A percentile compares a stretch with the other conserved stretches of the same genome.
Evolutionary conservation across 495 filamentous ascomycete species (phyloP).

Genomic region (Zalerion maritima): DNA sequence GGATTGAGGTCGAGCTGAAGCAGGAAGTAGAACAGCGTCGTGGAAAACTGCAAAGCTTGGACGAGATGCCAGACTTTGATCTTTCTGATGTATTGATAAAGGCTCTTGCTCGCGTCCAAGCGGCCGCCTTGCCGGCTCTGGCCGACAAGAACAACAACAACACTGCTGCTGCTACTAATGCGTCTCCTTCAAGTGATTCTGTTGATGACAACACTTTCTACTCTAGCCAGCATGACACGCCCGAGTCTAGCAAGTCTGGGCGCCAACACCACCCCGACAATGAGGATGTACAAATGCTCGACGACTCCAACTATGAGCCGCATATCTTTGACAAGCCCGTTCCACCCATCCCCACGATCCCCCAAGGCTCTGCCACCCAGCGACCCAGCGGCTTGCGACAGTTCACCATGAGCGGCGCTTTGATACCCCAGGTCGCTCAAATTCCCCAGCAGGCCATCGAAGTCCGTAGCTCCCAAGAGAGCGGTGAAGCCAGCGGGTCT

Average conservation of each 20-base stretch:
- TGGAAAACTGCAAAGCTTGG: conserved; percentile 39
- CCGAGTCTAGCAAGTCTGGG: conserved; percentile 25
- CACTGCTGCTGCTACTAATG: conserved; percentile 39
- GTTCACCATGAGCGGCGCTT: conserved; percentile 3
- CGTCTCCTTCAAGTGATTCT: conserved; percentile 52
- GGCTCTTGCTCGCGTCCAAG: conserved; percentile 52
- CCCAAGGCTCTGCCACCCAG: background rate
- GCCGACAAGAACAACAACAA: conserved; percentile 48
- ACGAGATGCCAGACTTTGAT: conserved; percentile 57
- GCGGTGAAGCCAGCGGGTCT: conserved; percentile 22
- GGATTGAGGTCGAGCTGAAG: conserved; percentile 61
- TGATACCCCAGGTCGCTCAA: conserved; percentile 4
- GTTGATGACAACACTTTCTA: conserved; percentile 93
- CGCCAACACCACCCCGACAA: conserved; percentile 25
- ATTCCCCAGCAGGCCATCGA: conserved; percentile 8
- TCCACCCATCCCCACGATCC: conserved; percentile 3
- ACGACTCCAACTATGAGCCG: conserved; percentile 19
- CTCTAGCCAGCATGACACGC: conserved; percentile 56
- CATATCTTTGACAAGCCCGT: conserved; percentile 11
- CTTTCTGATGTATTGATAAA: conserved; percentile 57
- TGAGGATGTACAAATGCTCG: conserved; percentile 29
- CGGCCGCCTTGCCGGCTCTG: conserved; percentile 19
- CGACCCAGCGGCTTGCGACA: conserved; percentile 2
- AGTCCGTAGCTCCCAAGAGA: conserved; percentile 19
- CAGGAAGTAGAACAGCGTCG: conserved; percentile 60